Evolutionary conservation across 768 basidiomycete species (phyloP), one percentile per base, ranked within the genome.

Genomic region (Macrolepiota albuminosa): DNA sequence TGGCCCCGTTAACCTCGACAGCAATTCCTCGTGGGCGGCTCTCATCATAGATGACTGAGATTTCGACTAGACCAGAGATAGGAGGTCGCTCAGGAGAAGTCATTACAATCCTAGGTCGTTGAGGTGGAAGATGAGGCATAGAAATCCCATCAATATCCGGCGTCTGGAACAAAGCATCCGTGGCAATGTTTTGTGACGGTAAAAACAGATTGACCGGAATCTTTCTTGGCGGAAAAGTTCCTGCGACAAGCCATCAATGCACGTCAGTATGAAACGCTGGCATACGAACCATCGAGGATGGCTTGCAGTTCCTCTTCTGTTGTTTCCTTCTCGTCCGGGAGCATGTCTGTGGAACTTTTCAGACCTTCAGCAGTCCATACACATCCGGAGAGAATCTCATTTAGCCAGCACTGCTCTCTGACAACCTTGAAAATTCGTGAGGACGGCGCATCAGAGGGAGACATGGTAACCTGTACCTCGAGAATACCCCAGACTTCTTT

Each of bases 351-450:
- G 14, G 69, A 68, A 16, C 64, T 59, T 36, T 70, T 66, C 14
- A 75, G 61, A 10, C 75, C 77, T 65, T 91, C 88, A 4, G 83
- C 76, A 31, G 71, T 70, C 91, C 91, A 93, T 13, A 81, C 72
- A 48, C 82, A 84, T 48, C 81, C 78, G 4, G 74, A 66, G 24
- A 93, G 70, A n/a, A 80, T 78, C 65, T 88, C 88, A 66, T 93
- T 93, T 18, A 93, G 67, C 91, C 91, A 93, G 66, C 87, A 89
- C 71, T 93, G 91, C 61, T 93, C 91, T 60, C 82, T 79, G 5
- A 93, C 88, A 66, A 93, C 81, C 87, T 89, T 45, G 4, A 33
- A 37, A 11, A 42, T 54, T 33, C 53, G 21, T 61, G 54, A 53
- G 37, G 31, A 43, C 45, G 43, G n/a, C 16, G 61, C 59, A 13